Percentiles rank a stretch among this genome's conserved stretches.
phyloP scores from a whole-genome alignment of 2,329 filamentous ascomycete genomes.

The Harringtonia aguacate region DNA sequence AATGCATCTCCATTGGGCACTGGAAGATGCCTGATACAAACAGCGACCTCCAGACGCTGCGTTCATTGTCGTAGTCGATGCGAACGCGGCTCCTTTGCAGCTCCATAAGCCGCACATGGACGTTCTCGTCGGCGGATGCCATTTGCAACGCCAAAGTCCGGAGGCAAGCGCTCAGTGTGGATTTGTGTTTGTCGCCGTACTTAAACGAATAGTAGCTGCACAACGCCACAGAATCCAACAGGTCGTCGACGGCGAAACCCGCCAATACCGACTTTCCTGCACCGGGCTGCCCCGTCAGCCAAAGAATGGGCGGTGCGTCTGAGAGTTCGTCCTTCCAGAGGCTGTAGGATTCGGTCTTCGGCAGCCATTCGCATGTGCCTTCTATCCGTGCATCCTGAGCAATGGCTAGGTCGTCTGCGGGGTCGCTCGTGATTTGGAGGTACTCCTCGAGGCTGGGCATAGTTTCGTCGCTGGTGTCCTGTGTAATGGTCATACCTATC shows the following conservation, averaged over 20 bases:
- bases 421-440: slow-evolving; percentile 6
- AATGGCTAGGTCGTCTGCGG: slow-evolving; percentile 12
- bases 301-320: slow-evolving; percentile 10
- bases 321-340: slow-evolving; percentile 10
- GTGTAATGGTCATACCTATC: neutral
- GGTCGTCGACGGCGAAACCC: slow-evolving; percentile 16
- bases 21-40: slow-evolving; percentile 18
- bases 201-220: slow-evolving; percentile 25
- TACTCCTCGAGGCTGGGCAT: slow-evolving; percentile 7
- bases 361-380: slow-evolving; percentile 17
- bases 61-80: slow-evolving; percentile 14
- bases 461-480: neutral
- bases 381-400: slow-evolving; percentile 8
- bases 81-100: slow-evolving; percentile 11
- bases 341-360: slow-evolving; percentile 2
- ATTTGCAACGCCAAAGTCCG: slow-evolving; percentile 23
- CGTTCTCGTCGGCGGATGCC: slow-evolving; percentile 13
- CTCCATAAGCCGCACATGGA: slow-evolving; percentile 10
- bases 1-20: slow-evolving; percentile 9
- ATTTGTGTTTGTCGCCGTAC: slow-evolving; percentile 17
- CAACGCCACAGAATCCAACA: slow-evolving; percentile 7
- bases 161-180: slow-evolving; percentile 15
- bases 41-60: slow-evolving; percentile 16
- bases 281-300: slow-evolving; percentile 20
- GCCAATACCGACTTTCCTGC: slow-evolving; percentile 22